Evolutionary conservation across 2,329 filamentous ascomycete genomes (phyloP).

Genomic region (Paracoccidioides brasiliensis): DNA sequence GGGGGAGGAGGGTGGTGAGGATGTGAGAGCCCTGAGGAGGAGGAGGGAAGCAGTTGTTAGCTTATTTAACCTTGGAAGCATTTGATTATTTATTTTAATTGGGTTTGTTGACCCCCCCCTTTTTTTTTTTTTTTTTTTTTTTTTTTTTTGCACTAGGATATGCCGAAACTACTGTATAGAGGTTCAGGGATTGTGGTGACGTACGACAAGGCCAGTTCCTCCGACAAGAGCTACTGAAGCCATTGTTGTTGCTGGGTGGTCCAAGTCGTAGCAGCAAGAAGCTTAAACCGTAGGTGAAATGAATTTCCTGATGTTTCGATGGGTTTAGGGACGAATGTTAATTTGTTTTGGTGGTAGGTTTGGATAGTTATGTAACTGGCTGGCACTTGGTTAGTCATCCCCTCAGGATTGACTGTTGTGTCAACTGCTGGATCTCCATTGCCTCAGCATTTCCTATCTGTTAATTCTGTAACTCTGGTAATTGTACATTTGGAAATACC

Average conservation of each 20-base stretch:
- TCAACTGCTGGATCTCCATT: too few relatives aligned
- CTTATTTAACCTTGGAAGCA: not conserved
- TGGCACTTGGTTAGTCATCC: too few relatives aligned
- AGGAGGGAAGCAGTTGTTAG: too few relatives aligned
- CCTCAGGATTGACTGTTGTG: too few relatives aligned
- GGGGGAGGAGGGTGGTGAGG: constrained; percentile 41
- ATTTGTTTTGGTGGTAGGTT: too few relatives aligned
- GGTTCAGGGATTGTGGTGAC: not conserved
- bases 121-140: not conserved
- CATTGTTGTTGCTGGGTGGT: constrained; percentile 4
- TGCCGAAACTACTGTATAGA: not conserved
- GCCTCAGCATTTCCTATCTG: too few relatives aligned
- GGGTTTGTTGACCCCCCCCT: not conserved
- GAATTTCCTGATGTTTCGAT: too few relatives aligned
- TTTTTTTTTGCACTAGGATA: not conserved
- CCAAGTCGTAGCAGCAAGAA: not conserved
- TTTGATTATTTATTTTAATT: constrained; percentile 18
- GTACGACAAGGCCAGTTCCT: constrained; percentile 10
- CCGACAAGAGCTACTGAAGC: constrained; percentile 9
- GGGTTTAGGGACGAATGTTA: too few relatives aligned
- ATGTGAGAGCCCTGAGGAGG: constrained; percentile 54
- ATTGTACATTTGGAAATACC: too few relatives aligned
- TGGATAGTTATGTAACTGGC: too few relatives aligned
- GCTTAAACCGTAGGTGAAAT: not conserved
- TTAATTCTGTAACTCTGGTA: too few relatives aligned